Percentiles rank a stretch among this genome's conserved stretches.
Conservation (phyloP, 2,329 filamentous ascomycete genomes). For the Cordyceps tenuipes region DNA sequence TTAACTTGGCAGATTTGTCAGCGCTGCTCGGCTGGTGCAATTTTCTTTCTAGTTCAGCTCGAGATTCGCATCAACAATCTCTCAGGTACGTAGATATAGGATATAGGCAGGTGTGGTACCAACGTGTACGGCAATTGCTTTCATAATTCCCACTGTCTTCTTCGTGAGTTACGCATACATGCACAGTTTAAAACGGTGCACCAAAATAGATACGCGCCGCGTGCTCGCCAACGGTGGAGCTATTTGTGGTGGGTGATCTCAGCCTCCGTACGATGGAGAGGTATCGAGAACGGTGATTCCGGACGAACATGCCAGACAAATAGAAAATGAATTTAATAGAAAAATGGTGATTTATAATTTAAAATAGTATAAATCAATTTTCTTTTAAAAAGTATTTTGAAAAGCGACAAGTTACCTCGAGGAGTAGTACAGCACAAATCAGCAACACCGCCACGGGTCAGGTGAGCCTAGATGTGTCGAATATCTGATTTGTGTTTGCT, state of each 20-base stretch:
- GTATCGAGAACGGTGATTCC: background rate
- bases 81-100: too few species aligned
- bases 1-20: too few species aligned
- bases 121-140: background rate
- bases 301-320: background rate
- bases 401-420: background rate
- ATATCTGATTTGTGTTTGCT: background rate
- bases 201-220: background rate
- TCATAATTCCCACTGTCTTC: background rate
- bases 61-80: too few species aligned
- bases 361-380: background rate
- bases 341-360: background rate
- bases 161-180: background rate
- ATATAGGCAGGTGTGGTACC: too few species aligned
- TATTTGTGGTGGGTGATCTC: background rate
- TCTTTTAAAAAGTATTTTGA: background rate
- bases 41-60: too few species aligned
- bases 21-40: too few species aligned
- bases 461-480: conserved; percentile 3
- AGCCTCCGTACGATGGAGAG: background rate
- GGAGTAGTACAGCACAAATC: background rate
- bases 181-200: conserved; percentile 3
- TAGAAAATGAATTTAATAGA: background rate
- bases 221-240: background rate
- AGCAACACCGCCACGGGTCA: background rate